Evolutionary conservation across 345 rosid genomes (phyloP).

Genomic region (Eucalyptus erythrocorys): DNA sequence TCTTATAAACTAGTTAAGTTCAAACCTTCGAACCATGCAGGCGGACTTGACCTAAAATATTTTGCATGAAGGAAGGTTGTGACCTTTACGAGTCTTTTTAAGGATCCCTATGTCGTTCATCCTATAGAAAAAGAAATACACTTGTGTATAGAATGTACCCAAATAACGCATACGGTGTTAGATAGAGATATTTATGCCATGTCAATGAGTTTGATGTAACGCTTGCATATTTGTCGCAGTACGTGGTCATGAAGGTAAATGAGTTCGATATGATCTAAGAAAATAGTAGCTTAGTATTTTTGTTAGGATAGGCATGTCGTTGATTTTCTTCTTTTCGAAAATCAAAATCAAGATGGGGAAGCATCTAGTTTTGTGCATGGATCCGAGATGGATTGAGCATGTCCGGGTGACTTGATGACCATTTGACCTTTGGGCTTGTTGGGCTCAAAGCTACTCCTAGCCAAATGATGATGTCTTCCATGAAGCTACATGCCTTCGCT

Average conservation of each 20-base stretch:
- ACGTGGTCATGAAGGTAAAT: not conserved
- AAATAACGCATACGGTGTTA: accelerated
- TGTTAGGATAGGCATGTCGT: not conserved
- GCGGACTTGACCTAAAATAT: accelerated
- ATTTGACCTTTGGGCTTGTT: not conserved
- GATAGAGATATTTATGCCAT: not conserved
- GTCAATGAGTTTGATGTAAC: not conserved
- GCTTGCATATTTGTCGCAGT: not conserved
- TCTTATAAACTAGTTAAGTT: not conserved
- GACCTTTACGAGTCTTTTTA: accelerated
- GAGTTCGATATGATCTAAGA: not conserved
- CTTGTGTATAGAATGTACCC: not conserved
- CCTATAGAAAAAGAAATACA: not conserved
- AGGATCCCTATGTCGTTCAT: not conserved
- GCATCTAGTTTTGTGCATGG: not conserved
- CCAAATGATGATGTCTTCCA: not conserved
- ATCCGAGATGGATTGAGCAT: not conserved
- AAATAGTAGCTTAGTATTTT: not conserved
- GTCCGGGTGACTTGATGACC: not conserved
- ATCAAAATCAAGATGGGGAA: not conserved
- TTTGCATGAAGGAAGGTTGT: not conserved
- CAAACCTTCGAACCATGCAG: accelerated
- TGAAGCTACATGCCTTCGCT: not conserved
- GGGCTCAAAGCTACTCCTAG: not conserved
- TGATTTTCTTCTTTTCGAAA: not conserved